Evolutionary conservation across 192 early-diverging fungal genomes (phyloP).

Genomic region (Linderina pennispora): DNA sequence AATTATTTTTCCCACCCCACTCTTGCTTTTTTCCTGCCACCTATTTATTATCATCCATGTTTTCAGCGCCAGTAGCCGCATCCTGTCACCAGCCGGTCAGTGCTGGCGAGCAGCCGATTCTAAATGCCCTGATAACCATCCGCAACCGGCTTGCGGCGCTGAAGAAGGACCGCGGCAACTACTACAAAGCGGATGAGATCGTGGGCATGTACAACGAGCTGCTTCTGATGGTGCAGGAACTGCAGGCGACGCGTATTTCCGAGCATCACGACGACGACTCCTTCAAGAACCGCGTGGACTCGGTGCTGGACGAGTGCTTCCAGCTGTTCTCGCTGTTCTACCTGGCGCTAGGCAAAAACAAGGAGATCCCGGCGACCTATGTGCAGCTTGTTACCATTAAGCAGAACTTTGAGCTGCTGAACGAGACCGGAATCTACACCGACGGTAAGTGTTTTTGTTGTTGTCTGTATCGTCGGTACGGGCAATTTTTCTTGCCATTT

Average conservation of each 20-base stretch:
- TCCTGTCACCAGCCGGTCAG: constrained; percentile 22
- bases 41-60: too few species aligned
- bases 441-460: constrained; percentile 52
- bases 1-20: too few species aligned
- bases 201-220: constrained; percentile 58
- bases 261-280: constrained; percentile 49
- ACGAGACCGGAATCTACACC: constrained; percentile 55
- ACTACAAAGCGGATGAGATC: constrained; percentile 59
- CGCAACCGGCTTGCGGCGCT: constrained; percentile 65
- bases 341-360: constrained; percentile 67
- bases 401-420: constrained; percentile 58
- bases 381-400: constrained; percentile 72
- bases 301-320: constrained; percentile 69
- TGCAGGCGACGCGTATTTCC: constrained; percentile 42
- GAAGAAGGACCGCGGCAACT: constrained; percentile 67
- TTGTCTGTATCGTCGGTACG: too few species aligned
- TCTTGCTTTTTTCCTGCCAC: too few species aligned
- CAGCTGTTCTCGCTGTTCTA: constrained; percentile 72
- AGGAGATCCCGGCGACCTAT: constrained; percentile 70
- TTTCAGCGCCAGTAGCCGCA: constrained; percentile 16
- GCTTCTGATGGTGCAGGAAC: constrained; percentile 34
- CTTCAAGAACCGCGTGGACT: constrained; percentile 58
- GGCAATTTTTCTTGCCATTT: neutral
- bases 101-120: constrained; percentile 53
- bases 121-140: constrained; percentile 60